A percentile compares a stretch with the other conserved stretches of the same genome.
Conservation (phyloP, 768 basidiomycete species). For the Termitomyces sp. region DNA sequence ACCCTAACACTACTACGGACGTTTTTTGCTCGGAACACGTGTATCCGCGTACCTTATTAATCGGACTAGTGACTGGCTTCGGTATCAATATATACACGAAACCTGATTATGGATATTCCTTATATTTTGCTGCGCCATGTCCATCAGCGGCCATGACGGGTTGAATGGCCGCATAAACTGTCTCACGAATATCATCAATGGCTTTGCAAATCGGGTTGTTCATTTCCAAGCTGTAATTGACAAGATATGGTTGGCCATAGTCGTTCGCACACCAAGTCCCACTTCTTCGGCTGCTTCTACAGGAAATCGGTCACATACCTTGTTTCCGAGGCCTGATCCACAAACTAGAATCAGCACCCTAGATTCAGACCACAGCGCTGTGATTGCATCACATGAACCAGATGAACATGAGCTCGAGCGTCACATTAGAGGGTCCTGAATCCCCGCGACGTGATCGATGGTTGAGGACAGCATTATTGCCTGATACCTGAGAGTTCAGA, state of each 20-base stretch:
- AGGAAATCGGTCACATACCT: background rate
- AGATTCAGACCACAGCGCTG: background rate
- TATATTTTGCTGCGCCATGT: background rate
- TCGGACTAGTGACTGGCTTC: background rate
- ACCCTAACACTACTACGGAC: no score
- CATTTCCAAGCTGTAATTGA: slow-evolving; percentile 7
- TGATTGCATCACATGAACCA: background rate
- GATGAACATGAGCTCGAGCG: background rate
- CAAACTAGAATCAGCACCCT: background rate
- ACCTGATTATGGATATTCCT: background rate
- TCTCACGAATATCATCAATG: slow-evolving; percentile 5
- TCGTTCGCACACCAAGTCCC: background rate
- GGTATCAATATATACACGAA: slow-evolving; percentile 1
- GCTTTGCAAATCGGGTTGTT: slow-evolving; percentile 1
- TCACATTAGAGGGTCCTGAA: background rate
- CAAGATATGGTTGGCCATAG: slow-evolving; percentile 8
- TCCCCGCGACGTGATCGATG: background rate
- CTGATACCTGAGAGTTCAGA: background rate
- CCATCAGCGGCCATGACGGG: slow-evolving; percentile 4
- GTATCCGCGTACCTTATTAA: no score
- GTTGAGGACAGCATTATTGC: background rate
- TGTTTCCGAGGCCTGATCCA: slow-evolving; percentile 1
- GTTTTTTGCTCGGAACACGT: background rate
- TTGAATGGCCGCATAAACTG: background rate
- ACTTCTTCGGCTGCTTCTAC: slow-evolving; percentile 8